Percentiles rank a stretch among this genome's conserved stretches.
These are phyloP conservation scores for Letharia lupina DNA, from an alignment of 495 filamentous ascomycete genomes.

Conservation along the genomic window DNA sequence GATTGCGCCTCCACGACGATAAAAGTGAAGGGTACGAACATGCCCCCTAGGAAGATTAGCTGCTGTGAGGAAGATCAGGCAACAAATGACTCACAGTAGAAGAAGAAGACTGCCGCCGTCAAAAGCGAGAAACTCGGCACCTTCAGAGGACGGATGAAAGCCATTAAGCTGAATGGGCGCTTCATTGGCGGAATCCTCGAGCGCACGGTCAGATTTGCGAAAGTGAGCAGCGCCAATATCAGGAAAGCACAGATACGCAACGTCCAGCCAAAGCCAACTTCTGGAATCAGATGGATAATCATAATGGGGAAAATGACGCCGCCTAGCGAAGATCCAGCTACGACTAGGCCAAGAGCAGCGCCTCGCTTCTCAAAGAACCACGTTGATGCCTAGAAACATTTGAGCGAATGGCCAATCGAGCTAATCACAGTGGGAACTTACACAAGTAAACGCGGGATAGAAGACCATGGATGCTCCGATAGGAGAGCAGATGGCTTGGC, in stretches of 20 bases:
- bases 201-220: constrained; percentile 52
- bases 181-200: constrained; percentile 45
- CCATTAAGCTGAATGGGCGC: constrained; percentile 20
- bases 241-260: constrained; percentile 44
- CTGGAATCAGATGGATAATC: constrained; percentile 31
- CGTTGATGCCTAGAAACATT: constrained; percentile 9
- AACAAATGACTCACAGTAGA: constrained; percentile 25
- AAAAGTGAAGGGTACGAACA: constrained; percentile 43
- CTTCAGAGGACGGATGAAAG: constrained; percentile 42
- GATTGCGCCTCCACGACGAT: constrained; percentile 32
- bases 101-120: constrained; percentile 38
- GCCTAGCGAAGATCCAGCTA: constrained; percentile 34
- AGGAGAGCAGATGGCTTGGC: constrained; percentile 37
- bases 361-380: constrained; percentile 22
- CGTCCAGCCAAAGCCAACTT: constrained; percentile 42
- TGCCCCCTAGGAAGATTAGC: constrained; percentile 27
- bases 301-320: constrained; percentile 52
- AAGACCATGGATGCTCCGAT: constrained; percentile 27
- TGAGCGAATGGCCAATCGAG: not conserved
- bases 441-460: constrained; percentile 25
- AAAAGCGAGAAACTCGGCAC: constrained; percentile 49
- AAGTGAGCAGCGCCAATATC: constrained; percentile 45
- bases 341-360: constrained; percentile 21
- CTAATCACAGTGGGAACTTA: not conserved
- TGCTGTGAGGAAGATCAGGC: not conserved